Base-by-base conservation (phyloP, 257 asterid species). In the Lavandula angustifolia region DNA sequence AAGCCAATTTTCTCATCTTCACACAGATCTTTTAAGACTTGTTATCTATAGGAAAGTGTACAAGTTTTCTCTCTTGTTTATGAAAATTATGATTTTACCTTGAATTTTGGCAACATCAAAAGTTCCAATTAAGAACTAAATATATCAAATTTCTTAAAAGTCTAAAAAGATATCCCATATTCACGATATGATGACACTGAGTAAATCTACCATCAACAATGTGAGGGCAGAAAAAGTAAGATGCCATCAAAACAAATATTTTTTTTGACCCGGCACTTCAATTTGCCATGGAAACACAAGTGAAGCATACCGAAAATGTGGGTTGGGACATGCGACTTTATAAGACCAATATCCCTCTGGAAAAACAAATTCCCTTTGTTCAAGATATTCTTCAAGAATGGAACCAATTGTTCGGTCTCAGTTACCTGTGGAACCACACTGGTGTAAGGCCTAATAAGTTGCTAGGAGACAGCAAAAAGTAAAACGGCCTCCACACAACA, bases 281-380 rank as follows among this genome's bases (percentile, higher is more conserved):
- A 38, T 46, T 54, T 32, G 31, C 3, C 49, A 72, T 49, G 47
- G 14, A 38, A 33, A 59, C 50, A 52, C 3, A 50, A 61, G 52
- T 11, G 60, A 57, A 13, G 46, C 85, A 64, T 81, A 94, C 99
- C 87, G 56, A 73, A 87, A 87, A 35, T 51, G 74, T 3, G 96
- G 95, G 80, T 87, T 90, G 6, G 99, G 87, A 57, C 99, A 94
- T 70, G 90, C 79, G 76, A 94, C 91, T 79, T 86, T 90, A 78
- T 52, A 76, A 60, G 95, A 83, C 47, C 90, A 68, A 79, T 75
- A 90, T 60, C 92, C 95, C 76, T 86, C 91, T 0, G 92, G 97
- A 71, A 90, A 84, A 67, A 66, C 43, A 34, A 87, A 78, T 58
- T 94, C 99, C 80, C 99, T 90, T 73, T 75, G 95, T 71, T 90